Percentiles rank a stretch among this genome's conserved stretches.
Conservation (phyloP, 23 red algal species). For the Gracilariopsis chorda region DNA sequence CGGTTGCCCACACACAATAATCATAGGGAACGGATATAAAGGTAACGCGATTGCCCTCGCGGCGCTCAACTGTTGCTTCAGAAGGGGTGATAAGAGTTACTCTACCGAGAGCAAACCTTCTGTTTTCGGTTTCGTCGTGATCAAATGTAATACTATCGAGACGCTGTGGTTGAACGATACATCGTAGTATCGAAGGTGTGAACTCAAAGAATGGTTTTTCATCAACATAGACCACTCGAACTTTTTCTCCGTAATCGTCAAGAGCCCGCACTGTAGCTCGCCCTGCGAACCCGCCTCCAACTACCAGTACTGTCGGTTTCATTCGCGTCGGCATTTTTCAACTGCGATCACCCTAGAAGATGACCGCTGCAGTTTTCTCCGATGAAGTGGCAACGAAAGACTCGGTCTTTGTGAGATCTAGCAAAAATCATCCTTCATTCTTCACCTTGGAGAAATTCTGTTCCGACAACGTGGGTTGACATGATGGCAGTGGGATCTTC, state of each 20-base stretch:
- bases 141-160: conserved; percentile 33
- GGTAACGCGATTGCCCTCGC: background rate
- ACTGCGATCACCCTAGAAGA: no score
- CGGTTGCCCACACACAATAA: conserved; percentile 63
- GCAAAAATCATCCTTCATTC: no score
- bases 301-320: conserved; percentile 32
- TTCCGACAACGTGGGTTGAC: no score
- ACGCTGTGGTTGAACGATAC: conserved; percentile 46
- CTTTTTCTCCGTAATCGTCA: background rate
- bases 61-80: conserved; percentile 29
- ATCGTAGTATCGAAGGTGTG: conserved; percentile 39
- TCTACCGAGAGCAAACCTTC: conserved; percentile 12
- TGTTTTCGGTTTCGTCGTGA: background rate
- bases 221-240: conserved; percentile 34
- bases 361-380: no score
- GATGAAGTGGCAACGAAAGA: no score
- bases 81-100: conserved; percentile 8
- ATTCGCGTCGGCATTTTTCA: conserved; percentile 20
- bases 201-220: conserved; percentile 78
- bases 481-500: no score
- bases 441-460: no score
- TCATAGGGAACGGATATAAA: conserved; percentile 33
- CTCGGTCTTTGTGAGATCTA: no score
- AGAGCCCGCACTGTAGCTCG: conserved; percentile 26
- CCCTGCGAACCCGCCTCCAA: conserved; percentile 64